Evolutionary conservation across 768 basidiomycete species (phyloP).

Genomic region (Trametes punicea): DNA sequence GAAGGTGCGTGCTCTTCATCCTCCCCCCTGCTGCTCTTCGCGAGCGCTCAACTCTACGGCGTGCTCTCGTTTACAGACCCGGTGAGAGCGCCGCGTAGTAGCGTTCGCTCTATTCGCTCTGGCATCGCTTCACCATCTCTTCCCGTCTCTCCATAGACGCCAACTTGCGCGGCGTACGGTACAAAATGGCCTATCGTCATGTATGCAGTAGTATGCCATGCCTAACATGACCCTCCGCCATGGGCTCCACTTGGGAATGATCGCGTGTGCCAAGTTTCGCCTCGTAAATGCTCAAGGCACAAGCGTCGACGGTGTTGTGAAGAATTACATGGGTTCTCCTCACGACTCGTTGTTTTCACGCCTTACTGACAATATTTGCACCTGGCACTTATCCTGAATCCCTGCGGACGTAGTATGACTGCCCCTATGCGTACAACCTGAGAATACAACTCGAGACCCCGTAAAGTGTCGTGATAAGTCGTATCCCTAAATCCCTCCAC

Average conservation of each 20-base stretch:
- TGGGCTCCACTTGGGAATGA: slow-evolving; percentile 3
- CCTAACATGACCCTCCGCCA: slow-evolving; percentile 17
- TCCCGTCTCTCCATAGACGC: neutral
- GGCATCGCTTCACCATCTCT: slow-evolving; percentile 11
- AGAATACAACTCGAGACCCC: neutral
- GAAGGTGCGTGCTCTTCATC: slow-evolving; percentile 54
- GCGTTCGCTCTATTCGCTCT: neutral
- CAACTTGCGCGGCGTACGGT: slow-evolving; percentile 6
- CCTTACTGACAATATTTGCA: too few relatives aligned
- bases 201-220: slow-evolving; percentile 27
- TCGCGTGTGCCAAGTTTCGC: neutral
- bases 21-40: neutral
- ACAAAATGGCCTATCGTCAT: slow-evolving; percentile 15
- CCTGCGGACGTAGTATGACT: too few relatives aligned
- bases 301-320: too few relatives aligned
- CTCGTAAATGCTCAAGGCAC: too few relatives aligned
- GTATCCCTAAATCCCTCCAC: neutral
- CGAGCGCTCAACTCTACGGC: neutral
- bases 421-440: neutral
- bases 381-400: too few relatives aligned
- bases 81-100: slow-evolving; percentile 18
- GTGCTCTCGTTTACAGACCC: slow-evolving; percentile 15
- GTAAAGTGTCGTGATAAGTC: neutral
- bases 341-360: too few relatives aligned
- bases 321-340: too few relatives aligned